Conservation (phyloP, 257 asterid genomes). For the Ilex asprella region DNA sequence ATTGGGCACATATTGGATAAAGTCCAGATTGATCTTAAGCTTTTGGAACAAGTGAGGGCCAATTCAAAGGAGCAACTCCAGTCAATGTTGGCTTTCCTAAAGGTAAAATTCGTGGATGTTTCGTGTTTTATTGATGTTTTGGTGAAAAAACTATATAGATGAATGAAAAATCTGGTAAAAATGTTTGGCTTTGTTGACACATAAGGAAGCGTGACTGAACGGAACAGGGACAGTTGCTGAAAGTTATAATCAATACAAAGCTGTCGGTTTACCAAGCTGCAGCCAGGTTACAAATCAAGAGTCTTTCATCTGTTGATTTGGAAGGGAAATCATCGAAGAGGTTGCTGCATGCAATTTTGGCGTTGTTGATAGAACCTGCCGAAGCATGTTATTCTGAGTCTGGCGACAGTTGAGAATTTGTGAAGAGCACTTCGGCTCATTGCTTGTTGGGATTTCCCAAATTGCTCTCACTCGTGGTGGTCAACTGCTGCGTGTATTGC, state of each 20-base stretch:
- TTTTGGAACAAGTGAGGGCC: slow-evolving; percentile 74
- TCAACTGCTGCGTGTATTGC: slow-evolving; percentile 83
- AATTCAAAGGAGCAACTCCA: slow-evolving; percentile 64
- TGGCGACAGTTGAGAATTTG: slow-evolving; percentile 92
- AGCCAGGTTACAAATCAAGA: slow-evolving; percentile 62
- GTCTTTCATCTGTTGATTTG: slow-evolving; percentile 62
- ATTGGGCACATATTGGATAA: slow-evolving; percentile 55
- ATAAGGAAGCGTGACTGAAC: slow-evolving; percentile 90
- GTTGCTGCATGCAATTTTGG: slow-evolving; percentile 85
- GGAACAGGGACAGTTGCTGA: slow-evolving; percentile 80
- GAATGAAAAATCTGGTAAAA: slow-evolving; percentile 15
- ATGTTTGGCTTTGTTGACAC: slow-evolving; percentile 41
- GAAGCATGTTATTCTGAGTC: slow-evolving; percentile 77
- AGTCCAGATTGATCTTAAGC: slow-evolving; percentile 50
- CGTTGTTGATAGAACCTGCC: slow-evolving; percentile 72
- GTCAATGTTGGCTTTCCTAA: slow-evolving; percentile 65
- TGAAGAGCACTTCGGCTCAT: slow-evolving; percentile 83
- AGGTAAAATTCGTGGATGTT: slow-evolving; percentile 32
- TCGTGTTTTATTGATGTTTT: background rate
- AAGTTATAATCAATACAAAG: slow-evolving; percentile 70
- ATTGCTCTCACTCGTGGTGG: slow-evolving; percentile 83
- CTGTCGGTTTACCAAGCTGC: slow-evolving; percentile 90
- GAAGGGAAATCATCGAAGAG: slow-evolving; percentile 90
- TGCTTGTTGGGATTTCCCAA: slow-evolving; percentile 86
- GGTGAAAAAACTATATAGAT: background rate